Conservation (phyloP, 129 eudicot species). For the Helichrysum umbraculigerum region DNA sequence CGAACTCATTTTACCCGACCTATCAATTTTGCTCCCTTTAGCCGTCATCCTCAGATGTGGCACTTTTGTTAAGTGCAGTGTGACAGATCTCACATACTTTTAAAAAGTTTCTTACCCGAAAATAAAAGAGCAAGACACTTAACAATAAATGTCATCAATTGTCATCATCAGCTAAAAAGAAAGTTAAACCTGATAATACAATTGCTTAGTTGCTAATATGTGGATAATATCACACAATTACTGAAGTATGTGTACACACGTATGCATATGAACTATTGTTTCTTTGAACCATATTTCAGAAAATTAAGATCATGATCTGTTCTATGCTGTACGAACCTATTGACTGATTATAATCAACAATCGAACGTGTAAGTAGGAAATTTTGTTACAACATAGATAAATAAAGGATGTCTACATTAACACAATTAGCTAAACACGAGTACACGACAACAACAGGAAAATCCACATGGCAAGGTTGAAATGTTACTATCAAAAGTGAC, state of each 20-base stretch:
- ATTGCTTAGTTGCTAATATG: neutral
- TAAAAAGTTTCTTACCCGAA: slow-evolving; percentile 17
- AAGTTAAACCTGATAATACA: neutral
- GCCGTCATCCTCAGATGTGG: neutral
- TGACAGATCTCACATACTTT: slow-evolving; percentile 22
- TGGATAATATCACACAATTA: neutral
- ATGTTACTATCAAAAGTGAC: neutral
- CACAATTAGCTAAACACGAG: neutral
- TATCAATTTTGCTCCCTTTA: neutral
- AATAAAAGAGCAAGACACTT: neutral
- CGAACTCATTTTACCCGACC: neutral
- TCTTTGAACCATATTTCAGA: neutral
- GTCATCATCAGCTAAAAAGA: neutral
- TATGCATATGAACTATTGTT: neutral
- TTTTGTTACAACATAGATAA: neutral
- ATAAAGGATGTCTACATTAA: neutral
- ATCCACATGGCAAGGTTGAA: neutral
- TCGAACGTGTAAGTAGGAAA: neutral
- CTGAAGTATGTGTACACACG: neutral
- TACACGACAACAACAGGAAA: neutral
- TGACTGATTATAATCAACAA: neutral
- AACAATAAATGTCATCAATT: neutral
- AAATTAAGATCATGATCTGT: neutral
- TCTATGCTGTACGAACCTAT: neutral
- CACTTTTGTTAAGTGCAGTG: neutral